Base-by-base conservation (phyloP, 2,329 filamentous ascomycete genomes). In the Fusarium incarnatum region DNA sequence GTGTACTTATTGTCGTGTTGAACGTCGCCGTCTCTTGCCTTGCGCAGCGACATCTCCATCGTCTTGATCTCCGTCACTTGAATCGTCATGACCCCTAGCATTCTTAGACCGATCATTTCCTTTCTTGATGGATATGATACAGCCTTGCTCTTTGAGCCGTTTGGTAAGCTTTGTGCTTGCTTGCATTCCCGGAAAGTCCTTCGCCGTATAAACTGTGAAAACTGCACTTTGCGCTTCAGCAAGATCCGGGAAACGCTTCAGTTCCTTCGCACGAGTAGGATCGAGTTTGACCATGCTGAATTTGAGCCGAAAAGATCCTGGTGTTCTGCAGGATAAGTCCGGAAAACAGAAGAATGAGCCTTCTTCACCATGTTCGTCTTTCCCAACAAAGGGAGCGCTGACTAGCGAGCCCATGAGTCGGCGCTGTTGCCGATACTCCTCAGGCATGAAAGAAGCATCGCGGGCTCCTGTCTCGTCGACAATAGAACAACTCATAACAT, bases 301-400 rank as follows among this genome's bases (percentile, higher is more conserved):
- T 48, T 88, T 89, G 57, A 96, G 85, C 20, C 91, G 86, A 78
- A 92, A 96, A n/a, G 84, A 83, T 22, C 93, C 93, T 2, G 92
- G 89, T 1, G 91, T 94, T 34, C 93, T 88, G 77, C 92, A 94
- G 6, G 91, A 94, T 22, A 96, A 84, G 76, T 96, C 93, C 0
- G 92, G 91, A 77, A 96, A 96, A 77, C 92, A 93, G 79, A 95
- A 96, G 83, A 95, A 96, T 75, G 91, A 94, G 2, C 93, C 92
- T 68, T 94, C 91, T 23, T 87, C 80, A 56, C 89, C 88, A 56
- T 89, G 84, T 75, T 95, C 92, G 76, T 96, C 93, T 56, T 88
- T 85, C 10, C 92, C 92, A 8, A 92, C 88, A 71, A 94, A 94
- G 0, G 92, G 91, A 2, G 91, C 92, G 9, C 91, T 89, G 6